Conservation (phyloP, 768 basidiomycete species). For the Dacryopinax primogenitus region DNA sequence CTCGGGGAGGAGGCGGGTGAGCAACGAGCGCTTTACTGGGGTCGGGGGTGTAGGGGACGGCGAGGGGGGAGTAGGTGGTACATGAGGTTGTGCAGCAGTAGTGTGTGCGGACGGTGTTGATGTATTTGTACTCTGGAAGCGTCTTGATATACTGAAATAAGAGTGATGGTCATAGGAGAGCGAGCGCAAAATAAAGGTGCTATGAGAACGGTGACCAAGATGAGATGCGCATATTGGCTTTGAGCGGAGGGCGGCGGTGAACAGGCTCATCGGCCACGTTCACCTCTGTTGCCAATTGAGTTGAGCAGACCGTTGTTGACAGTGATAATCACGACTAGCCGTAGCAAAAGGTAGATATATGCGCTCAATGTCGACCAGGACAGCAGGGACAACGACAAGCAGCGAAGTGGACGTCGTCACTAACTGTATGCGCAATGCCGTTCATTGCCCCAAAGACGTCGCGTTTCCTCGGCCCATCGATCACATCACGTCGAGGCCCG, state of each 20-base stretch:
- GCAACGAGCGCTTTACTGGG: conserved; percentile 3
- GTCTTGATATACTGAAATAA: neutral
- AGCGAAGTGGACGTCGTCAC: no score
- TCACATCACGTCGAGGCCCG: neutral
- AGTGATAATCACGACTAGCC: neutral
- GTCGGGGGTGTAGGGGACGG: neutral
- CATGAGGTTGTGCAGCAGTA: neutral
- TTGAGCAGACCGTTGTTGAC: neutral
- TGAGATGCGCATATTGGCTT: neutral
- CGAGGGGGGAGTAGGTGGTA: neutral
- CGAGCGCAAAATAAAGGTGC: neutral
- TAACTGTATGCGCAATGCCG: no score
- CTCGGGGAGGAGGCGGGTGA: conserved; percentile 26
- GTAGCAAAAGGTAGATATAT: no score
- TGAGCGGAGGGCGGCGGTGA: neutral
- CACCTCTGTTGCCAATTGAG: neutral
- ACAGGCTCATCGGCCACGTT: neutral
- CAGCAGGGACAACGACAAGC: no score
- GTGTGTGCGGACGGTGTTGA: neutral
- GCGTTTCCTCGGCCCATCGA: neutral
- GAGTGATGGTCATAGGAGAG: neutral
- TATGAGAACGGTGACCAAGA: neutral
- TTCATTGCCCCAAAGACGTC: neutral
- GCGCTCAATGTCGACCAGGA: no score
- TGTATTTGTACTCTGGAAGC: neutral